phyloP scores from a whole-genome alignment of 768 basidiomycete species.

The Boletellus emodensis region DNA sequence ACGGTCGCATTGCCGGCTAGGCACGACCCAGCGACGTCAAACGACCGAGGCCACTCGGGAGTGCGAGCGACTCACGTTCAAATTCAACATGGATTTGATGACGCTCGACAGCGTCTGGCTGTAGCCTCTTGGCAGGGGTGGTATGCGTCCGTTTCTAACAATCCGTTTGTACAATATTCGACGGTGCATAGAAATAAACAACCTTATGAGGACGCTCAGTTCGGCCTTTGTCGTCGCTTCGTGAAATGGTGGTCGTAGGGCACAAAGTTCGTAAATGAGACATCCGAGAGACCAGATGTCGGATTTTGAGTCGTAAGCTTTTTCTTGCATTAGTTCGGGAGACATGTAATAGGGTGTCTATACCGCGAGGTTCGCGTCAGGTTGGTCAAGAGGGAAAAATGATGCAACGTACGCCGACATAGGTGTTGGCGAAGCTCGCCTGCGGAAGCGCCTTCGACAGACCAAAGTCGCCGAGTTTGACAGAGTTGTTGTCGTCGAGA shows the following conservation, averaged over 20 bases:
- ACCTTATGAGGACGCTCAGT: conserved; percentile 79
- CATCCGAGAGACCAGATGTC: conserved; percentile 99
- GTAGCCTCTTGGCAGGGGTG: conserved; percentile 74
- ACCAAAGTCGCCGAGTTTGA: no score
- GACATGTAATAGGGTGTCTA: no score
- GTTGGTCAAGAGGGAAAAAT: no score
- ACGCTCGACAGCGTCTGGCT: conserved; percentile 65
- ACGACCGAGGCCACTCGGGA: conserved; percentile 7
- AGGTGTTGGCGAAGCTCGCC: no score
- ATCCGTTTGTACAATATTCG: neutral
- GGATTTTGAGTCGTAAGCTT: conserved; percentile 94
- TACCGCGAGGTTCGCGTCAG: no score
- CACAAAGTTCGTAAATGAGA: conserved; percentile 94
- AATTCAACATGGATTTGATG: conserved; percentile 83
- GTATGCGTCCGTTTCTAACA: conserved; percentile 79
- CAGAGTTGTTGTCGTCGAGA: no score
- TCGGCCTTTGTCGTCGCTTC: conserved; percentile 89
- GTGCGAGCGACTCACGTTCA: conserved; percentile 66
- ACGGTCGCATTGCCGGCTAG: conserved; percentile 87
- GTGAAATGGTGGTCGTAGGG: conserved; percentile 89
- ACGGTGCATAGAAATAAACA: conserved; percentile 25
- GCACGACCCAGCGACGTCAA: neutral
- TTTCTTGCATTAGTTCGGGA: conserved; percentile 91
- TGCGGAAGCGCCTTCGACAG: no score
- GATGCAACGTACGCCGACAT: no score